Evolutionary conservation across 257 asterid species (phyloP), one percentile per base, ranked within the genome.

Genomic region (Ajuga chamaepitys): DNA sequence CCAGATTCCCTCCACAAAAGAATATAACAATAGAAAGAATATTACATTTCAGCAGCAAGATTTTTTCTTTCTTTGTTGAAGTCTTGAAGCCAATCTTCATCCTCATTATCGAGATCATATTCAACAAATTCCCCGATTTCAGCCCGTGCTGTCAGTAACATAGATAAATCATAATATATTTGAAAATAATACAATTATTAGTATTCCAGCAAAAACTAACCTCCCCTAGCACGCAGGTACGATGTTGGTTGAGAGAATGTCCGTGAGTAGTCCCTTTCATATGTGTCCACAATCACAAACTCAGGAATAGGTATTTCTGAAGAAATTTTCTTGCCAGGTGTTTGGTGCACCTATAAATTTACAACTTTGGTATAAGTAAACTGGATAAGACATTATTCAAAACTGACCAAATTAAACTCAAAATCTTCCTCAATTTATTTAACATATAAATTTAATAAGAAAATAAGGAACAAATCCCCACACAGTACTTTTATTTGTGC

Each of bases 41-140:
- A 66, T 82, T 85, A 94, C 99, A 78, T 85, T 74, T 89, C 96
- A 65, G 92, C 78, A 50, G 76, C 74, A 66, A 89, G 95, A 70
- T 64, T 62, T 55, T 83, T 83, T 71, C 95, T 78, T 78, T 88
- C 96, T 65, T 68, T 78, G 78, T 83, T 90, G 89, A 86, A 84
- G 70, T 80, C 96, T 40, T 74, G 80, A 71, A 89, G 95, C 99
- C 99, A 93, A 77, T 93, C 99, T 62, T 93, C 99, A 40, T 93
- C 99, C 91, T 93, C 99, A 70, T 93, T 89, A 75, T 93, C 99
- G 35, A 93, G 97, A 78, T 93, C 99, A 62, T 93, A 93, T 83
- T 93, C 99, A n/a, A 93, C 78, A 81, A 89, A 93, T 67, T 93
- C 97, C 77, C 99, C 99, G 55, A 93, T 81, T 80, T 93, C 97